Evolutionary conservation across 2,329 filamentous ascomycete genomes (phyloP).

Genomic region (Pseudopyricularia cyperi): DNA sequence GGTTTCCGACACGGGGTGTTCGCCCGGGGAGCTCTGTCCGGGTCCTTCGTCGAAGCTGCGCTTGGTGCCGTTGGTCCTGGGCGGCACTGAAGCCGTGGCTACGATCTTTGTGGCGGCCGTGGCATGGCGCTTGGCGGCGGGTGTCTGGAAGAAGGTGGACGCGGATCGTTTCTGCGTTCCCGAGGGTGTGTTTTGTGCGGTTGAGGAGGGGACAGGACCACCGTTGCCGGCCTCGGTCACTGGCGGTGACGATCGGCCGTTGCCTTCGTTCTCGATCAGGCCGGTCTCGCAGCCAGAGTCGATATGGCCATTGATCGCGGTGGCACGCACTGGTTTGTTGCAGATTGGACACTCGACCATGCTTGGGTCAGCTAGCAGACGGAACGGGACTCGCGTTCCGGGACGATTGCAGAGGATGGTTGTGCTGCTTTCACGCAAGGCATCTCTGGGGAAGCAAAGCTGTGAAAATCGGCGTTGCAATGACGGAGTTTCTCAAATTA

Average conservation of each 20-base stretch:
- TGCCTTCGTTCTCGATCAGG: slow-evolving; percentile 37
- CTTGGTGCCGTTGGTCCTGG: slow-evolving; percentile 26
- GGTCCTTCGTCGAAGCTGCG: slow-evolving; percentile 42
- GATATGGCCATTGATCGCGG: slow-evolving; percentile 79
- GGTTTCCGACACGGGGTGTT: background rate
- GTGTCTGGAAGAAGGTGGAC: slow-evolving; percentile 49
- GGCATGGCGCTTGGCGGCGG: slow-evolving; percentile 41
- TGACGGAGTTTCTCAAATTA: background rate
- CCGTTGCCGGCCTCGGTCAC: slow-evolving; percentile 10
- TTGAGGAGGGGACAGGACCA: slow-evolving; percentile 17
- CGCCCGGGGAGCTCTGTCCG: slow-evolving; percentile 16
- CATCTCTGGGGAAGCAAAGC: background rate
- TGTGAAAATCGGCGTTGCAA: background rate
- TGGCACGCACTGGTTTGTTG: slow-evolving; percentile 54
- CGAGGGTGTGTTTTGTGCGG: slow-evolving; percentile 15
- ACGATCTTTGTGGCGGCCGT: slow-evolving; percentile 7
- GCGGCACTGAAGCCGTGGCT: background rate
- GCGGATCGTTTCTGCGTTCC: slow-evolving; percentile 38
- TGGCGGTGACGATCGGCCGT: slow-evolving; percentile 15
- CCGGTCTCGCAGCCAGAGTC: slow-evolving; percentile 68
- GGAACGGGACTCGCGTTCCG: no score
- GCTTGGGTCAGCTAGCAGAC: slow-evolving; percentile 5
- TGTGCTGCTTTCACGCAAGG: background rate
- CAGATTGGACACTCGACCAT: slow-evolving; percentile 74
- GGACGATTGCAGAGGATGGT: no score